phyloP scores from a whole-genome alignment of 2,329 filamentous ascomycete genomes.

The Pyrenochaeta sp. region DNA sequence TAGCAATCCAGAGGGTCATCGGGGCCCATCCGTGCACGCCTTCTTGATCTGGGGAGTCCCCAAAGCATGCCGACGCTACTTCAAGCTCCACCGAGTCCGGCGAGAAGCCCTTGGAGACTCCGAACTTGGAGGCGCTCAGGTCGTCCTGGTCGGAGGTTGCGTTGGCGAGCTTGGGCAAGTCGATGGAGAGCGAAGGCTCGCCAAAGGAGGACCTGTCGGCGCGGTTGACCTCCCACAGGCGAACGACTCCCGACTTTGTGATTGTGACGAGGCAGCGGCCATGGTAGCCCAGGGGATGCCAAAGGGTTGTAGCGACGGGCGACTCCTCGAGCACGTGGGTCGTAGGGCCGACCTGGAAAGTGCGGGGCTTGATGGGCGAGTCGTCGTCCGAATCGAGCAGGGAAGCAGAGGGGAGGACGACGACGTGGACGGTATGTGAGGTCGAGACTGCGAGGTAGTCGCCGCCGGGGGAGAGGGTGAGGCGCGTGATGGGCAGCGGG shows the following conservation, averaged over 20 bases:
- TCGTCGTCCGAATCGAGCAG: constrained; percentile 75
- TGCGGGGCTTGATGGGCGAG: constrained; percentile 77
- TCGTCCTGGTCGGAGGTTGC: constrained; percentile 83
- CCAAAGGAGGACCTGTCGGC: constrained; percentile 88
- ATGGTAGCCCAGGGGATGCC: constrained; percentile 89
- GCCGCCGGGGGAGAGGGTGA: constrained; percentile 81
- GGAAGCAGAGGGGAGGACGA: constrained; percentile 80
- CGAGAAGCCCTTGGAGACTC: constrained; percentile 82
- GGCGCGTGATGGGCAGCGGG: constrained; percentile 82
- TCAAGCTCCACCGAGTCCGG: constrained; percentile 93
- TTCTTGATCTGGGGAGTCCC: constrained; percentile 66
- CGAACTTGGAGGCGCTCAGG: constrained; percentile 76
- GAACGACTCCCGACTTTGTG: constrained; percentile 84
- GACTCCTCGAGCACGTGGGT: constrained; percentile 88
- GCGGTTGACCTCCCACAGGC: constrained; percentile 89
- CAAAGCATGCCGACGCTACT: constrained; percentile 89
- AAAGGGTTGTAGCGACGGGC: constrained; percentile 80
- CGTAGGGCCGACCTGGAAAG: constrained; percentile 90
- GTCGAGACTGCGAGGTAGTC: constrained; percentile 87
- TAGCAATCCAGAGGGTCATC: constrained; percentile 97
- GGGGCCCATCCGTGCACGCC: constrained; percentile 79
- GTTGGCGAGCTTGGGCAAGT: constrained; percentile 87
- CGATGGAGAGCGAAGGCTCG: constrained; percentile 80
- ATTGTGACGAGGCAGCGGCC: constrained; percentile 86
- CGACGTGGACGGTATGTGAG: constrained; percentile 85